Evolutionary conservation across 2,329 filamentous ascomycete genomes (phyloP), one percentile per base, ranked within the genome.

Genomic region (Thielaviopsis musarum): DNA sequence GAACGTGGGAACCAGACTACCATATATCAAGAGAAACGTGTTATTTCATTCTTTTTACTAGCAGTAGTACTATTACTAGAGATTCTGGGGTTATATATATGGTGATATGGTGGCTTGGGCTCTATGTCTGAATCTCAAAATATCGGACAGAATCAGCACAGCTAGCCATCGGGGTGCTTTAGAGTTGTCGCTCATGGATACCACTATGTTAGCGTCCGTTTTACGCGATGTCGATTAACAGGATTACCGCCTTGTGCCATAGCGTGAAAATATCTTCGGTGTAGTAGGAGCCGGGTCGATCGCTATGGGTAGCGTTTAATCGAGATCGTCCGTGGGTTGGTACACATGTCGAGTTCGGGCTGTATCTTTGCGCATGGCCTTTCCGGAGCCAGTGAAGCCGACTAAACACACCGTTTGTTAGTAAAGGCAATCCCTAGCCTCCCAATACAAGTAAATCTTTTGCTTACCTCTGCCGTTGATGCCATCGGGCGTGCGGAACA

Each of bases 371-470:
- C 90, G 87, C 93, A 97, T 97, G 65, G 86, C 80, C 72, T 95
- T 89, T 62, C 93, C 93, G 59, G 91, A 96, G 63, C 93, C 93
- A 9, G 89, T 95, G 68, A 98, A 96, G 38, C 93, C 93, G 68
- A 98, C 93, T 96, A 65, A 7, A 34, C 38, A 45, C 17, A 45
- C 4, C 38, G 15, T 54, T 41, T 56, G 60, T 62, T 53, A 53
- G 38, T 56, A 38, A 58, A 57, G 9, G 21, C 5, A 38, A 24
- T 10, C 21, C n/a, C 5, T 9, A 28, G 7, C 21, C 41, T 19
- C 6, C n/a, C 19, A 48, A 21, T 5, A 30, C 53, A 34, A 34
- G 9, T 12, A 10, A 34, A 34, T 34, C 2, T 5, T 5, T 10
- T 2, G 9, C 78, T 65, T 74, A 95, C 91, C 91, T 85, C 90